phyloP scores from a whole-genome alignment of 164 flowering plant species.

The Echeveria elegans region DNA sequence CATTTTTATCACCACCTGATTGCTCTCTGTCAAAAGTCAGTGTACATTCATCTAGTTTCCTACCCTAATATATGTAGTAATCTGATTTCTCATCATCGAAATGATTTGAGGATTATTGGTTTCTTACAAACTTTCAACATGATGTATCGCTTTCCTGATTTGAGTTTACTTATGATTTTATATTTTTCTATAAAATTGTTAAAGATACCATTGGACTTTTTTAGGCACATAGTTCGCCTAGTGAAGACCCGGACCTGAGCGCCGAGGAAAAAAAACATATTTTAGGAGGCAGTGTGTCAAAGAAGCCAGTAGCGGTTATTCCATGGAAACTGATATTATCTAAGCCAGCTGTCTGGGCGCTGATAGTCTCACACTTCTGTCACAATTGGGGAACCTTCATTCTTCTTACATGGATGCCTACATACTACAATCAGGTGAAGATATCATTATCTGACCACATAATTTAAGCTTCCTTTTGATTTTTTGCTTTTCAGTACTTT shows the following conservation, averaged over 20 bases:
- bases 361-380: slow-evolving; percentile 93
- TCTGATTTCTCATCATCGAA: too few species aligned
- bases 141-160: neutral
- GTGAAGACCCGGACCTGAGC: slow-evolving; percentile 64
- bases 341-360: slow-evolving; percentile 95
- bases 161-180: neutral
- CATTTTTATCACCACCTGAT: neutral
- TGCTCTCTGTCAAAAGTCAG: neutral
- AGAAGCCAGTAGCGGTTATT: slow-evolving; percentile 75
- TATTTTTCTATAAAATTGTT: too few species aligned
- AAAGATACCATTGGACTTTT: too few species aligned
- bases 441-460: neutral
- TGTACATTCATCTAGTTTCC: too few species aligned
- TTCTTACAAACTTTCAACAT: neutral
- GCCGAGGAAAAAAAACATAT: slow-evolving; percentile 61
- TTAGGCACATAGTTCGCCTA: slow-evolving; percentile 87
- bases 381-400: slow-evolving; percentile 99
- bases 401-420: slow-evolving; percentile 99
- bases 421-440: slow-evolving; percentile 96
- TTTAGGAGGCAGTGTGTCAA: slow-evolving; percentile 50
- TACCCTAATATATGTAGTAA: too few species aligned
- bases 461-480: neutral
- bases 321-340: slow-evolving; percentile 94
- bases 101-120: neutral
- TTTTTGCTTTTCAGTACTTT: neutral